phyloP scores from a whole-genome alignment of 805 yeast species.

The Metschnikowia cubensis region DNA sequence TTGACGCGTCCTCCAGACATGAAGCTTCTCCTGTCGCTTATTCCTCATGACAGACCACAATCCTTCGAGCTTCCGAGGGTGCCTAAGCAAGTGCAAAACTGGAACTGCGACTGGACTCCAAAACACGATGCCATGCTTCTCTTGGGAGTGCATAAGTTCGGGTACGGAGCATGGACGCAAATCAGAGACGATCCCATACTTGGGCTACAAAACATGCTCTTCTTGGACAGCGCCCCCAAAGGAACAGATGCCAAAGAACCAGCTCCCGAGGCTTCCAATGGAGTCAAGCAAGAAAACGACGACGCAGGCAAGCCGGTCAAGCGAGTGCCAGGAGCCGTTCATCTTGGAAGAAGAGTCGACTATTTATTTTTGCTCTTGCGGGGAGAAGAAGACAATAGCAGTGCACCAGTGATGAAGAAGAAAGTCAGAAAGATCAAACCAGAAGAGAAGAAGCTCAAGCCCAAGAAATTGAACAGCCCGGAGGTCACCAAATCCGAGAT shows the following conservation, averaged over 20 bases:
- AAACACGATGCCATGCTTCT: conserved; percentile 83
- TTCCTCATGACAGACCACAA: conserved; percentile 53
- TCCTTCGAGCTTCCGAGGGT: conserved; percentile 55
- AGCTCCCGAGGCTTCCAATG: conserved; percentile 6
- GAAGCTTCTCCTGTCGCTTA: conserved; percentile 53
- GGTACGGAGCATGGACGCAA: conserved; percentile 93
- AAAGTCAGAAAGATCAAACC: conserved; percentile 18
- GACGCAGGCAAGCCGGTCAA: conserved; percentile 40
- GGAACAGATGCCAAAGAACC: conserved; percentile 12
- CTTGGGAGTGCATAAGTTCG: conserved; percentile 86
- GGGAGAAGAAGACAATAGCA: conserved; percentile 45
- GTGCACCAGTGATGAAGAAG: conserved; percentile 16
- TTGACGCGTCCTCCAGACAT: conserved; percentile 82
- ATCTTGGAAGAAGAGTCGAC: conserved; percentile 86
- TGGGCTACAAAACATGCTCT: conserved; percentile 80
- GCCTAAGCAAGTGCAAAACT: conserved; percentile 81
- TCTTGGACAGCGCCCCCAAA: conserved; percentile 43
- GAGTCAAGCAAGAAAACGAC: conserved; percentile 13
- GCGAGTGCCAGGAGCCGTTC: conserved; percentile 88
- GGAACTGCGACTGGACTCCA: conserved; percentile 85
- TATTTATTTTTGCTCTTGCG: conserved; percentile 69
- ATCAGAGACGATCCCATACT: conserved; percentile 94
- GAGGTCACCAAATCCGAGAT: conserved; percentile 8
- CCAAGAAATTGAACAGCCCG: conserved; percentile 13
- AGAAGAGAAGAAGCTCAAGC: conserved; percentile 18